Evolutionary conservation across 2,329 filamentous ascomycete species (phyloP).

Genomic region (Metarhizium robertsii): DNA sequence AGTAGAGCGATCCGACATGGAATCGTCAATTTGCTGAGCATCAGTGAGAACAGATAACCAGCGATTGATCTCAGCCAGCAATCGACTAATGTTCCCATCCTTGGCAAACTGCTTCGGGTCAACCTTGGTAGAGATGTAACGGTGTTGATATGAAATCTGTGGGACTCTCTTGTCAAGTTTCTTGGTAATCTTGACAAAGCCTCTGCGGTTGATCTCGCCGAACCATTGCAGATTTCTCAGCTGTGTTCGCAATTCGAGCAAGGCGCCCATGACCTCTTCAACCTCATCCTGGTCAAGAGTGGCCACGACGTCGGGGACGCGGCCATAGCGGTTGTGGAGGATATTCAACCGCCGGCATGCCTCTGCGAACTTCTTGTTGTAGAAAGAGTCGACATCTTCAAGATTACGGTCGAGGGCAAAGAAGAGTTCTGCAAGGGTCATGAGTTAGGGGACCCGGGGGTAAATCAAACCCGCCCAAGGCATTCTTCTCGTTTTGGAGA

Average conservation of each 20-base stretch:
- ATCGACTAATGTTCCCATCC: constrained; percentile 41
- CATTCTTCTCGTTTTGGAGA: constrained; percentile 9
- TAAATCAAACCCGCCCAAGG: constrained; percentile 12
- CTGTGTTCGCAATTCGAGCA: constrained; percentile 80
- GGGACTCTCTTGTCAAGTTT: constrained; percentile 95
- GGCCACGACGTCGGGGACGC: constrained; percentile 57
- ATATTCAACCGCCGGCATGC: constrained; percentile 75
- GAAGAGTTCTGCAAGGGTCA: constrained; percentile 68
- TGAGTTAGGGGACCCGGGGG: constrained; percentile 22
- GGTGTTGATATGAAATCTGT: constrained; percentile 65
- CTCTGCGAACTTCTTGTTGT: constrained; percentile 90
- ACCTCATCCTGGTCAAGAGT: constrained; percentile 79
- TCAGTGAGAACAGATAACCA: constrained; percentile 82
- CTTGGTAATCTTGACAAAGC: constrained; percentile 98
- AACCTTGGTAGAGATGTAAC: constrained; percentile 85
- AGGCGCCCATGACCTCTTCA: constrained; percentile 81
- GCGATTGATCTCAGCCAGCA: constrained; percentile 65
- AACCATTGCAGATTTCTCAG: constrained; percentile 95
- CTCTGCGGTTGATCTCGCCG: constrained; percentile 88
- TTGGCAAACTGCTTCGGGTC: constrained; percentile 82
- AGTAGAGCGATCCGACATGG: constrained; percentile 62
- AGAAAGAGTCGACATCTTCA: constrained; percentile 93
- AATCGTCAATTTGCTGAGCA: constrained; percentile 66
- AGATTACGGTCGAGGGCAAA: constrained; percentile 94
- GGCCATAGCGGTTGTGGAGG: constrained; percentile 79